phyloP scores from a whole-genome alignment of 257 asterid genomes.

The Gentiana dahurica region DNA sequence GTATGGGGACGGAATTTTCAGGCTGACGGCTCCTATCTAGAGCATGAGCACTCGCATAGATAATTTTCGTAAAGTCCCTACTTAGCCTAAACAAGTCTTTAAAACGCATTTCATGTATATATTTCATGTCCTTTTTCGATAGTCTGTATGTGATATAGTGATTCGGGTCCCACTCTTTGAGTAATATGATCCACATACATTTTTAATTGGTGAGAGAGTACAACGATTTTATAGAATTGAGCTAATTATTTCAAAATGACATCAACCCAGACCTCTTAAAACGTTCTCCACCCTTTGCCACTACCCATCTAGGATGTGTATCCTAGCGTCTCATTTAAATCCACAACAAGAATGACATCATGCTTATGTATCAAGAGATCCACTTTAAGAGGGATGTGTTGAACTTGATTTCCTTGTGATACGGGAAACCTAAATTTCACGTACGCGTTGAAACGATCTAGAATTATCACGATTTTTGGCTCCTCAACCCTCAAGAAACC shows the following conservation, averaged over 20 bases:
- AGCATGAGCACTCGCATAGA: slow-evolving; percentile 67
- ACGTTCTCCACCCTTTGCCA: slow-evolving; percentile 83
- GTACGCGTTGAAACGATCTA: too few relatives aligned
- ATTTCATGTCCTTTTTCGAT: slow-evolving; percentile 53
- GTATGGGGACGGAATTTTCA: slow-evolving; percentile 53
- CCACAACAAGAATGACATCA: too few relatives aligned
- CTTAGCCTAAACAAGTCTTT: slow-evolving; percentile 74
- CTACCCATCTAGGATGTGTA: slow-evolving; percentile 4
- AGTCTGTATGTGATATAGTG: slow-evolving; percentile 54
- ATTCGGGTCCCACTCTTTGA: slow-evolving; percentile 57
- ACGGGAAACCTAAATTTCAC: too few relatives aligned
- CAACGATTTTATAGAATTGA: slow-evolving; percentile 63
- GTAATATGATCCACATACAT: slow-evolving; percentile 69
- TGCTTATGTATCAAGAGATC: too few relatives aligned
- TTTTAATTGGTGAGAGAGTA: slow-evolving; percentile 54
- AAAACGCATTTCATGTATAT: slow-evolving; percentile 63
- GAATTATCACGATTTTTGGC: too few relatives aligned
- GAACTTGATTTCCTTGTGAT: too few relatives aligned
- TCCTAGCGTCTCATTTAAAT: too few relatives aligned
- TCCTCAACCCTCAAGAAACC: too few relatives aligned
- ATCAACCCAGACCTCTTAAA: slow-evolving; percentile 91
- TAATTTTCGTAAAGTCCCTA: slow-evolving; percentile 61
- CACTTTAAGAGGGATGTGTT: too few relatives aligned
- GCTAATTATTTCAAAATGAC: slow-evolving; percentile 72
- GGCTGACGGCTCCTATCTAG: slow-evolving; percentile 65